Percentiles rank a stretch among this genome's conserved stretches.
Evolutionary conservation across 192 early-diverging fungal genomes (phyloP).

Genomic region (Mortierella claussenii): DNA sequence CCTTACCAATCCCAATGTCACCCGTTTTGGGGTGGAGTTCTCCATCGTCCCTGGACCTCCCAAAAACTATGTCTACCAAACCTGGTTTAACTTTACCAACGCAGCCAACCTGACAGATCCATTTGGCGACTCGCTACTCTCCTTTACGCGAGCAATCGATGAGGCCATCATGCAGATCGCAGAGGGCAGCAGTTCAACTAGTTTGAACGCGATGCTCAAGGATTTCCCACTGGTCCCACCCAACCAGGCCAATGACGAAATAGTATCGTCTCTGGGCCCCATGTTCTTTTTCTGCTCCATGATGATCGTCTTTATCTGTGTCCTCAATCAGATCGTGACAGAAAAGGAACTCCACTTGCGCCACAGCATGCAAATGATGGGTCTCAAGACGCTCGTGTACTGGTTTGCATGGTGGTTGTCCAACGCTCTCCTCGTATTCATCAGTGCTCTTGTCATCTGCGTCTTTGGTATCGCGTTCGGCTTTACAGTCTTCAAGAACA

Average conservation of each 20-base stretch:
- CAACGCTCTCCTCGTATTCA: constrained; percentile 62
- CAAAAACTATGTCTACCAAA: constrained; percentile 74
- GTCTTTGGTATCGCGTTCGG: constrained; percentile 68
- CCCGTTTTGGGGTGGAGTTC: constrained; percentile 69
- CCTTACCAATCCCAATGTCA: constrained; percentile 72
- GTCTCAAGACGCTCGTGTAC: constrained; percentile 72
- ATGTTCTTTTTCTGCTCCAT: constrained; percentile 68
- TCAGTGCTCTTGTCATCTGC: constrained; percentile 68
- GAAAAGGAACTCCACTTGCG: constrained; percentile 80
- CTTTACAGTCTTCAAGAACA: constrained; percentile 72
- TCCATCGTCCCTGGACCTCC: constrained; percentile 45
- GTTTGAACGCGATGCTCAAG: constrained; percentile 64
- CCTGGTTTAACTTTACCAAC: constrained; percentile 77
- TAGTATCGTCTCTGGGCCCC: constrained; percentile 66
- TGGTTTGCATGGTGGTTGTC: constrained; percentile 75
- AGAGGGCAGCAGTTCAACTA: constrained; percentile 29
- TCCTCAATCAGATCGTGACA: constrained; percentile 75
- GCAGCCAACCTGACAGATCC: constrained; percentile 70
- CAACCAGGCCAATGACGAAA: constrained; percentile 59
- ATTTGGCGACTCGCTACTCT: constrained; percentile 67
- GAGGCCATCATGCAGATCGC: constrained; percentile 65
- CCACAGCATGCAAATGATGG: constrained; percentile 83
- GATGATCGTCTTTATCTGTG: constrained; percentile 66
- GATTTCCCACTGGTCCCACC: constrained; percentile 78
- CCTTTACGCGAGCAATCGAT: constrained; percentile 73